Conservation (phyloP, 1,284 basidiomycete species). For the Hortiboletus rubellus region DNA sequence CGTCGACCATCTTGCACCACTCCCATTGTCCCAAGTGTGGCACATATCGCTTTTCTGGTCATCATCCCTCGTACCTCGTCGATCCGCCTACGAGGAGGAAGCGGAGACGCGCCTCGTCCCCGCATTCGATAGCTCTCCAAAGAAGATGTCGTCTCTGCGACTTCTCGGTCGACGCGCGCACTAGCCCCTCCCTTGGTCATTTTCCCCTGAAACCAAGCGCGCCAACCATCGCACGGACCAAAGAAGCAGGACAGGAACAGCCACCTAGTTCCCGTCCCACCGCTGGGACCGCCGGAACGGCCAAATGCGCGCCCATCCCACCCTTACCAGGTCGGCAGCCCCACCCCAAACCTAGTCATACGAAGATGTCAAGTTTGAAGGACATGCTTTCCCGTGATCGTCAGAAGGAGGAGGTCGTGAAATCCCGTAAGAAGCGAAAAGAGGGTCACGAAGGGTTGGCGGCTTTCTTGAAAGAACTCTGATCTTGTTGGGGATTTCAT, state of each 20-base stretch:
- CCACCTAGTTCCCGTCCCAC: not conserved
- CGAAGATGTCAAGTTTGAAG: conserved; percentile 53
- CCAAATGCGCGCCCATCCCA: not conserved
- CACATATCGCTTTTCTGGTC: conserved; percentile 39
- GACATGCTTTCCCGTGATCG: conserved; percentile 62
- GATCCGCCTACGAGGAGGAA: conserved; percentile 14
- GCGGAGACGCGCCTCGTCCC: conserved; percentile 2
- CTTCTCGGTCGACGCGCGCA: conserved; percentile 7
- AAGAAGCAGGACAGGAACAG: not conserved
- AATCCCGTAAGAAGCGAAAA: conserved; percentile 24
- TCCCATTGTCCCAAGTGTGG: conserved; percentile 56
- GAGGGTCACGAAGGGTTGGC: conserved; percentile 45
- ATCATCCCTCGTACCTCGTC: conserved; percentile 20
- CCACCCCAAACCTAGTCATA: conserved; percentile 7
- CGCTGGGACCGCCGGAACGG: not conserved
- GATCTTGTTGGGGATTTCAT: not conserved
- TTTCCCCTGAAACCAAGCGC: not conserved
- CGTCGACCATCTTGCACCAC: conserved; percentile 20
- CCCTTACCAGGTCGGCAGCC: conserved; percentile 1
- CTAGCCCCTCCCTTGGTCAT: not conserved
- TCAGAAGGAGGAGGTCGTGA: conserved; percentile 44
- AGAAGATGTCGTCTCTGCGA: conserved; percentile 27
- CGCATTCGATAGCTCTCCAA: conserved; percentile 1
- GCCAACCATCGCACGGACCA: not conserved
- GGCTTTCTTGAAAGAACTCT: conserved; percentile 54